Evolutionary conservation across 306 rosid genomes (phyloP).

Genomic region (Medicago lupulina): DNA sequence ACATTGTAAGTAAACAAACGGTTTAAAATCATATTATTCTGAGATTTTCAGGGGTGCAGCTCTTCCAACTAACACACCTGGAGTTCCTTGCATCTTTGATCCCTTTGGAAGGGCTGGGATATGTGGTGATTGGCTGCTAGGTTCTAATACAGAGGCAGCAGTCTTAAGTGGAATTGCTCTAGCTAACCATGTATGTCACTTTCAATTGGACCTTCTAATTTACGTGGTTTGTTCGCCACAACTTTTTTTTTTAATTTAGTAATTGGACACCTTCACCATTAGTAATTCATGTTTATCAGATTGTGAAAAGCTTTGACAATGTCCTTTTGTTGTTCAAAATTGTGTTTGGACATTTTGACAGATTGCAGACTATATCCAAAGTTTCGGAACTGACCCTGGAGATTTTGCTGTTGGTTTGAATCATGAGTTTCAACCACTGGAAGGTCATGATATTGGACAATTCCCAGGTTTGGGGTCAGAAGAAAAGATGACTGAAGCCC

Average conservation of each 20-base stretch:
- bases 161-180: conserved; percentile 85
- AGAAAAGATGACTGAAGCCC: conserved; percentile 45
- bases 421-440: conserved; percentile 63
- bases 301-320: not conserved
- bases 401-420: conserved; percentile 76
- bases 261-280: not conserved
- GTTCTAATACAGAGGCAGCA: conserved; percentile 92
- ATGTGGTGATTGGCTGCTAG: conserved; percentile 95
- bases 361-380: conserved; percentile 80
- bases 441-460: conserved; percentile 85
- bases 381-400: conserved; percentile 48
- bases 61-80: conserved; percentile 85
- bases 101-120: conserved; percentile 89
- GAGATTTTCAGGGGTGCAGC: conserved; percentile 87
- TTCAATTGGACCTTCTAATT: conserved; percentile 19
- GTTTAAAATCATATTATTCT: conserved; percentile 25
- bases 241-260: not conserved
- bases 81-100: conserved; percentile 88
- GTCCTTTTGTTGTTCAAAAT: conserved; percentile 4
- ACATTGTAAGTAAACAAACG: not conserved
- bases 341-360: conserved; percentile 42
- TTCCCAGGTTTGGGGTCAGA: conserved; percentile 63
- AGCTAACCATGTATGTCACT: conserved; percentile 70
- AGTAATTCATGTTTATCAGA: conserved; percentile 32
- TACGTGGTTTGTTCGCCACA: not conserved